A percentile compares a stretch with the other conserved stretches of the same genome.
These are phyloP conservation scores for Gonapodya sp. DNA, from an alignment of 192 early-diverging fungal genomes.

Conservation along the genomic window DNA sequence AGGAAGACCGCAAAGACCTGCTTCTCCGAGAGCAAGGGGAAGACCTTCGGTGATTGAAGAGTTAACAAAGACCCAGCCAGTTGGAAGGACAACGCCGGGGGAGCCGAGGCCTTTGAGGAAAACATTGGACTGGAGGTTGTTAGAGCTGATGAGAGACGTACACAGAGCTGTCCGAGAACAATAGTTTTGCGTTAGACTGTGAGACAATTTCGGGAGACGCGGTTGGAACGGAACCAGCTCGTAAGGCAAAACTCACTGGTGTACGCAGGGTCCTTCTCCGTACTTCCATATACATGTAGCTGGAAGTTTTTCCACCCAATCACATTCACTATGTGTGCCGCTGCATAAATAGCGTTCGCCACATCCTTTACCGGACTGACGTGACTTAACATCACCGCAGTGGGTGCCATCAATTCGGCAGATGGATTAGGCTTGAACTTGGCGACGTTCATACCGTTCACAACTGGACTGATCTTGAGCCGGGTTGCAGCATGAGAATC, in stretches of 20 bases:
- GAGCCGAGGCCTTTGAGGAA: constrained; percentile 28
- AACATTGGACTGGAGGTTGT: constrained; percentile 25
- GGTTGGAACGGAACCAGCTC: not conserved
- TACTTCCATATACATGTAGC: constrained; percentile 33
- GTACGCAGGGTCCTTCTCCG: constrained; percentile 32
- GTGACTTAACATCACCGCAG: constrained; percentile 35
- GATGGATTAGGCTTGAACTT: constrained; percentile 27
- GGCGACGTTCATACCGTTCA: constrained; percentile 35
- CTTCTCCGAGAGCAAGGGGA: constrained; percentile 27
- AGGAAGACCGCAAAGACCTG: constrained; percentile 25
- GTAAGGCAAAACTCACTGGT: constrained; percentile 22
- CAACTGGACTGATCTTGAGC: constrained; percentile 24
- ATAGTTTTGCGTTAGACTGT: too few species aligned
- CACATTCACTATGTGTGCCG: constrained; percentile 31
- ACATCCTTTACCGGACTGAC: constrained; percentile 36
- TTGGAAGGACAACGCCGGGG: constrained; percentile 28
- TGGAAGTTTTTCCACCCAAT: constrained; percentile 24
- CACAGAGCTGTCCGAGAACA: not conserved
- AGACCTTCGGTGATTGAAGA: constrained; percentile 33
- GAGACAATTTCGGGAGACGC: not conserved
- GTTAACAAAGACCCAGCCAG: constrained; percentile 38
- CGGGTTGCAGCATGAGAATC: constrained; percentile 7
- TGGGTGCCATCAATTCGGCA: constrained; percentile 17
- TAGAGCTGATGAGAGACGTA: not conserved
- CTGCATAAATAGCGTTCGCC: constrained; percentile 33